Evolutionary conservation across 805 yeast species (phyloP).

Genomic region (Pichia thaimueangensis): DNA sequence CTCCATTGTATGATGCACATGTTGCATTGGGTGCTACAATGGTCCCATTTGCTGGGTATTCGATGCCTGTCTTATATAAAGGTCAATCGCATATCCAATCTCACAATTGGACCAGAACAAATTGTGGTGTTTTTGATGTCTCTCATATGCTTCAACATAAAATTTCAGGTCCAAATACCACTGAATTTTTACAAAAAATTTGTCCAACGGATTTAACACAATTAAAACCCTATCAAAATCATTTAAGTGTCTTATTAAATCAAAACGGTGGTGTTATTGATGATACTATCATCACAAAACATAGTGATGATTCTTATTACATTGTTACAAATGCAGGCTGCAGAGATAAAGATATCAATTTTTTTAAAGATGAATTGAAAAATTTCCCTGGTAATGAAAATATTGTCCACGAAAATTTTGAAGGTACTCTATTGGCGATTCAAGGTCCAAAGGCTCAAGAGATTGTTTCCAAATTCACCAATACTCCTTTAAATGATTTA

Average conservation of each 20-base stretch:
- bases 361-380: slow-evolving; percentile 48
- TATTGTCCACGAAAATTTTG: slow-evolving; percentile 40
- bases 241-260: slow-evolving; percentile 71
- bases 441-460: slow-evolving; percentile 88
- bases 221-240: slow-evolving; percentile 53
- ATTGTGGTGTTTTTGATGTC: slow-evolving; percentile 92
- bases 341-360: slow-evolving; percentile 68
- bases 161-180: slow-evolving; percentile 61
- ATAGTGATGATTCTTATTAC: slow-evolving; percentile 63
- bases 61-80: slow-evolving; percentile 87
- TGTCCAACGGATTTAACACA: slow-evolving; percentile 81
- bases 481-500: slow-evolving; percentile 49
- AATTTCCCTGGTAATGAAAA: slow-evolving; percentile 25
- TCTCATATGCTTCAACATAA: slow-evolving; percentile 96
- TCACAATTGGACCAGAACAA: slow-evolving; percentile 85
- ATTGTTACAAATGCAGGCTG: slow-evolving; percentile 97
- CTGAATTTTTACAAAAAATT: slow-evolving; percentile 62
- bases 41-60: slow-evolving; percentile 95
- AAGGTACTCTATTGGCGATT: slow-evolving; percentile 75
- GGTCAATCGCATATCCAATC: slow-evolving; percentile 87
- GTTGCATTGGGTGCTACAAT: slow-evolving; percentile 74
- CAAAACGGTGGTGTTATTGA: slow-evolving; percentile 78
- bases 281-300: slow-evolving; percentile 88
- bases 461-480: slow-evolving; percentile 58
- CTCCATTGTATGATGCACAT: slow-evolving; percentile 82